Percentiles rank a stretch among this genome's conserved stretches.
These are phyloP conservation scores for Pulveroboletus sp. DNA, from an alignment of 768 basidiomycete species.

Conservation along the genomic window DNA sequence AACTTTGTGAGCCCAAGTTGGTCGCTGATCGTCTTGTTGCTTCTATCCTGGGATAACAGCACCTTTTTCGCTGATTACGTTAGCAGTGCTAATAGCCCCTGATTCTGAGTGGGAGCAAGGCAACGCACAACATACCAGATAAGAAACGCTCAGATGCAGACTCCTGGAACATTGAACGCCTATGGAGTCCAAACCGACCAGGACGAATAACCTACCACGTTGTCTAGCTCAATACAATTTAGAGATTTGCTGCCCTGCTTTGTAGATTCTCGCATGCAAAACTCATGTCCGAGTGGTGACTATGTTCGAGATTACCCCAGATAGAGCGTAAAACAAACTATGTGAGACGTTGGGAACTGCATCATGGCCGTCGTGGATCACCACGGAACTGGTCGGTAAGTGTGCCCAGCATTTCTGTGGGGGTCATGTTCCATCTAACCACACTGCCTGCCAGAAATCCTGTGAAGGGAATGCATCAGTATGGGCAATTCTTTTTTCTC, in stretches of 20 bases:
- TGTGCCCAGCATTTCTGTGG: constrained; percentile 19
- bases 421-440: constrained; percentile 29
- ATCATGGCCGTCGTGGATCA: constrained; percentile 1
- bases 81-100: no score
- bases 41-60: no score
- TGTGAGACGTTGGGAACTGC: not conserved
- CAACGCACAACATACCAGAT: no score
- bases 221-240: not conserved
- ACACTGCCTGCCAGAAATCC: constrained; percentile 29
- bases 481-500: not conserved
- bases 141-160: no score
- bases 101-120: no score
- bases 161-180: no score
- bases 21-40: no score
- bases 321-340: constrained; percentile 1
- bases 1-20: no score
- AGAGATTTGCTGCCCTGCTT: not conserved
- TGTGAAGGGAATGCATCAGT: constrained; percentile 12
- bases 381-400: constrained; percentile 11
- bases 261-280: not conserved
- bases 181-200: no score
- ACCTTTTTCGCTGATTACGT: no score
- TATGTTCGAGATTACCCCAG: not conserved
- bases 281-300: not conserved
- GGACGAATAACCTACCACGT: not conserved